These are phyloP conservation scores for Phytophthora tentaculata DNA, from an alignment of 352 stramenopile genomes.

Conservation along the genomic window DNA sequence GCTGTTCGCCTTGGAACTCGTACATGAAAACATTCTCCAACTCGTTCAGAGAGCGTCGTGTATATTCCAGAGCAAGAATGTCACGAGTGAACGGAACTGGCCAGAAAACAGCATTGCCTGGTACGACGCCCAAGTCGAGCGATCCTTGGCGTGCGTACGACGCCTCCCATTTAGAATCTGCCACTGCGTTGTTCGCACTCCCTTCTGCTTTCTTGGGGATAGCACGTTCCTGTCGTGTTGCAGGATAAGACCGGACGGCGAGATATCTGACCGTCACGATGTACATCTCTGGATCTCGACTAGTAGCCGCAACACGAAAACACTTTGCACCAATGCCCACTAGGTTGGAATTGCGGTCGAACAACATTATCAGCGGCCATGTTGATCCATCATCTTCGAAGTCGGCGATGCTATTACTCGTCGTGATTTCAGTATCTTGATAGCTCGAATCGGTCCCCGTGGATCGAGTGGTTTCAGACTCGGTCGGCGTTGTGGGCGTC, in stretches of 20 bases:
- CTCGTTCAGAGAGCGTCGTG: slow-evolving; percentile 39
- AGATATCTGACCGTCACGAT: slow-evolving; percentile 50
- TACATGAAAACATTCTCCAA: slow-evolving; percentile 59
- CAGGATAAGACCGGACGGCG: slow-evolving; percentile 23
- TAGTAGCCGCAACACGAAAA: slow-evolving; percentile 51
- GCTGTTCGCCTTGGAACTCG: slow-evolving; percentile 59
- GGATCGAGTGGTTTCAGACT: not conserved
- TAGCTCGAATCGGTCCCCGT: slow-evolving; percentile 11
- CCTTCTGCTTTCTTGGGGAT: slow-evolving; percentile 20
- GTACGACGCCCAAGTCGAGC: slow-evolving; percentile 18
- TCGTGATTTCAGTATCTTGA: slow-evolving; percentile 2
- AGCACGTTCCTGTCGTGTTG: slow-evolving; percentile 42
- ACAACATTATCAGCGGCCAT: slow-evolving; percentile 45
- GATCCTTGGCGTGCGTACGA: slow-evolving; percentile 53
- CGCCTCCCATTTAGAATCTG: slow-evolving; percentile 33
- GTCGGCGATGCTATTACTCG: slow-evolving; percentile 3
- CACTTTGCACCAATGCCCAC: slow-evolving; percentile 57
- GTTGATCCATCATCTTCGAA: slow-evolving; percentile 23
- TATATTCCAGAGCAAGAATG: slow-evolving; percentile 51
- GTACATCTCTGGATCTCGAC: slow-evolving; percentile 58
- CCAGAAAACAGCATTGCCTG: slow-evolving; percentile 58
- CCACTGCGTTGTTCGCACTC: slow-evolving; percentile 14
- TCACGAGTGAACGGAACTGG: slow-evolving; percentile 42
- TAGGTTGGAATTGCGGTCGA: slow-evolving; percentile 45
- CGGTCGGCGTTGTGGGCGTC: not conserved